Evolutionary conservation across 768 basidiomycete genomes (phyloP).

Genomic region (Lentinula boryana): DNA sequence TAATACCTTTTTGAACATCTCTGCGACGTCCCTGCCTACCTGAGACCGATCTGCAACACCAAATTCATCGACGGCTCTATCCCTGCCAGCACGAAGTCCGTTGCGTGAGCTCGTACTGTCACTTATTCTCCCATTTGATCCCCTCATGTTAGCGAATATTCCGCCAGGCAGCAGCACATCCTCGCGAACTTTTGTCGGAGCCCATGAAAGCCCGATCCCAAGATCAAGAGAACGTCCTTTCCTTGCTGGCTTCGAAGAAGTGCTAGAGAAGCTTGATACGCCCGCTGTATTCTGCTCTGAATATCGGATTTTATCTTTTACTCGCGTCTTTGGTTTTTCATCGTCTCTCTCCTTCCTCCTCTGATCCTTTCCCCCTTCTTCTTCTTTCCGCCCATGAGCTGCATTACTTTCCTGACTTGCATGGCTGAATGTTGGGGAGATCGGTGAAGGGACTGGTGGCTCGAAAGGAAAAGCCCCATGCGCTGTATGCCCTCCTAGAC

Average conservation of each 20-base stretch:
- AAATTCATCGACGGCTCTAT: slow-evolving; percentile 14
- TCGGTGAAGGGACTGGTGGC: slow-evolving; percentile 53
- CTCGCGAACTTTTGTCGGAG: slow-evolving; percentile 60
- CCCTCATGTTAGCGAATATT: slow-evolving; percentile 21
- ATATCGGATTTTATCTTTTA: not conserved
- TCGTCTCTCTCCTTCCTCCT: slow-evolving; percentile 10
- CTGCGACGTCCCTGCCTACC: slow-evolving; percentile 40
- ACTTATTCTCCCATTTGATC: slow-evolving; percentile 19
- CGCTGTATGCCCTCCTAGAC: slow-evolving; percentile 26
- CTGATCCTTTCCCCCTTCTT: slow-evolving; percentile 18
- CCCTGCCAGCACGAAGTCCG: slow-evolving; percentile 15
- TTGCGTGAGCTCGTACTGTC: slow-evolving; percentile 23
- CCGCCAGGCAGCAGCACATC: slow-evolving; percentile 54
- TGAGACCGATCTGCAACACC: slow-evolving; percentile 20
- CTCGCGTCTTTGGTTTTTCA: slow-evolving; percentile 13
- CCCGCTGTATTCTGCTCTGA: not conserved
- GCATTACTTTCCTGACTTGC: slow-evolving; percentile 18
- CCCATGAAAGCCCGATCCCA: slow-evolving; percentile 66
- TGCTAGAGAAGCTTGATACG: not conserved
- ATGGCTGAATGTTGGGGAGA: slow-evolving; percentile 10
- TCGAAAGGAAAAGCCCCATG: slow-evolving; percentile 68
- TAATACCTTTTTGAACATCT: slow-evolving; percentile 39
- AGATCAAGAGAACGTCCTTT: slow-evolving; percentile 73
- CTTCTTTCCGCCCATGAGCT: slow-evolving; percentile 17
- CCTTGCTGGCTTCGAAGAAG: slow-evolving; percentile 28